Evolutionary conservation across 1,284 basidiomycete species (phyloP), one percentile per base, ranked within the genome.

Genomic region (Gymnopus androsaceus): DNA sequence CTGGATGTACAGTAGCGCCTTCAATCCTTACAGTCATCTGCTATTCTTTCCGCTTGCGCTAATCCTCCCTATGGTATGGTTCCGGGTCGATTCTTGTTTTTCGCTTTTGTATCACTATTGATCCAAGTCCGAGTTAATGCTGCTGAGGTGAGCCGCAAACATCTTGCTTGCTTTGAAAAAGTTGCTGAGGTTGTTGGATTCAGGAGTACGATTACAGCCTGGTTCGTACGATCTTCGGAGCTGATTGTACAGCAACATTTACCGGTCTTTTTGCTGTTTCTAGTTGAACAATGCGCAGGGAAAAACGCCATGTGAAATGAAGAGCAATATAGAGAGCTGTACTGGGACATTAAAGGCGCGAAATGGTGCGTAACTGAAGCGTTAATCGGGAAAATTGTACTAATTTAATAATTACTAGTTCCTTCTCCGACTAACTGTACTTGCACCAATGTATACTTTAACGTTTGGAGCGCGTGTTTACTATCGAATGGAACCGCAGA

Each of bases 31-130:
- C 46, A 11, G 27, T 17, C 48, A 50, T 30, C 36, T 52, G n/a
- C n/a, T n/a, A n/a, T n/a, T 34, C 17, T n/a, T 31, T 23, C 33
- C 33, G 9, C 40, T n/a, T 42, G n/a, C n/a, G n/a, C n/a, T n/a
- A 12, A 19, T 40, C 44, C 19, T 57, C 36, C 54, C 27, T 55
- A 59, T 59, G 58, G 54, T 49, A 59, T 59, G 58, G 47, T 19
- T 38, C 40, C 17, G 17, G 48, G 51, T 41, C 44, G 12, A 33
- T 51, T 51, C 9, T 30, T 56, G 33, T 21, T 49, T 21, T 23
- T 52, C 30, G 33, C 27, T 12, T 27, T 51, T 31, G 33, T 54
- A 37, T 25, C 17, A 14, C 34, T 51, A 11, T 31, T 56, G 55
- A 54, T 51, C 31, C 52, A 40, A 33, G 28, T 51, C 46, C 25